Base-by-base conservation (phyloP, 2,329 filamentous ascomycete species). In the Stenocarpella maydis region DNA sequence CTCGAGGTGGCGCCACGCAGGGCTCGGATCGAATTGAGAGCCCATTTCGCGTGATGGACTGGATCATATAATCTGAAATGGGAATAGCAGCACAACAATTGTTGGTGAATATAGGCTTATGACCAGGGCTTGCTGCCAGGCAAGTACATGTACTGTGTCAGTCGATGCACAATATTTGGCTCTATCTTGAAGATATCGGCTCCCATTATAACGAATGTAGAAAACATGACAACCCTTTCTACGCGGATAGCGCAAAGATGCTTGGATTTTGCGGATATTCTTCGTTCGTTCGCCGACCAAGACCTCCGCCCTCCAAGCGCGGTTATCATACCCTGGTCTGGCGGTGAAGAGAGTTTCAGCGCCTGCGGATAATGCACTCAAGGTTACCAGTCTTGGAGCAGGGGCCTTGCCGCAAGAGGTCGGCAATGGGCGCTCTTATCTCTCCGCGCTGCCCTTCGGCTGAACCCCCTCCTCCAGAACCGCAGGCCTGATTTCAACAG, bases 1-100 rank as follows among this genome's bases (percentile, higher is more conserved):
- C 37, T 73, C 81, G 26, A 88, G 81, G 8, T 75, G 77, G 54
- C 79, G 79, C 85, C 85, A 88, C 61, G 78, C 76, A 47, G 54
- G 34, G n/a, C 12, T 54, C 50, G 49, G 15, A 15, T 60, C 67
- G 8, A 19, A 24, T 8, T 49, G n/a, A 12, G 67, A 66, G 3
- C 67, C 67, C 61, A 69, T 69, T 28, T 49, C 45, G 15, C 2
- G 41, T 3, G 5, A 14, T 34, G 19, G 37, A 1, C 41, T 19
- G 19, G 0, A 12, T 28, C 2, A 17, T 31, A 14, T 21, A 37
- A 26, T 12, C 34, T 5, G 34, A 37, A 37, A 47, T 26, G 21
- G 1, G 34, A 43, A 10, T 7, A 3, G 14, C 9, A n/a, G 12
- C 12, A 37, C 34, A 37, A 10, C 9, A 37, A 10, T 37, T 37